Evolutionary conservation across 441 rosid genomes (phyloP), one percentile per base, ranked within the genome.

Genomic region (Flueggea neowawraea): DNA sequence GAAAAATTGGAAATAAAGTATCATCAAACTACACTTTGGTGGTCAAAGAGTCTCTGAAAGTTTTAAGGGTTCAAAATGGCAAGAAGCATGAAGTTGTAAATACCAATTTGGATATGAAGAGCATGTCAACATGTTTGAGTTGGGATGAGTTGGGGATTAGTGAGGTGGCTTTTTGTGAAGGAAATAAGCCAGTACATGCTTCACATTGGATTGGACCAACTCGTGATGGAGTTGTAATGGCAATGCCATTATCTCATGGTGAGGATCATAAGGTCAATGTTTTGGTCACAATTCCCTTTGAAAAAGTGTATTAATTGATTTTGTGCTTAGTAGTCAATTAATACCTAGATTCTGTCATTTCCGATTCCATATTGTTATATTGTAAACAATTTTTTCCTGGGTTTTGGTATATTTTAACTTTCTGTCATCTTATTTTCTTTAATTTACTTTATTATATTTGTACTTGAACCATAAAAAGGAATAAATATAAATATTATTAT

Each of bases 181-280:
- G 82, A 6, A 80, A 79, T 12, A 68, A 71, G 54, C 82, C 77
- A 7, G 63, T 60, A 41, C 60, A 12, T 13, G 84, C 70, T 57
- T 74, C 90, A 0, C 61, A 76, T 16, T 90, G 95, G 97, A 48
- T 84, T 66, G 82, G 82, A 12, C 76, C 78, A 8, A 52, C 57
- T 2, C 52, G 49, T 0, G 72, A 66, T 52, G 90, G 86, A 52
- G 33, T 85, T 61, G 84, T 79, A 41, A 51, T 84, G 62, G 76
- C 74, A 47, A 45, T 77, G 31, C 79, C 80, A 12, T 64, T 22
- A 0, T 22, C 74, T 63, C 60, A 39, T 0, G 9, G 16, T 7
- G 55, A 62, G 15, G 71, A 57, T 15, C 39, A 54, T 22, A 22
- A 22, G 28, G 28, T 22, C 28, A 22, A 22, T 36, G 58, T 75